These are phyloP conservation scores for Glutinoglossum americanum DNA, from an alignment of 495 filamentous ascomycete species.

Conservation along the genomic window DNA sequence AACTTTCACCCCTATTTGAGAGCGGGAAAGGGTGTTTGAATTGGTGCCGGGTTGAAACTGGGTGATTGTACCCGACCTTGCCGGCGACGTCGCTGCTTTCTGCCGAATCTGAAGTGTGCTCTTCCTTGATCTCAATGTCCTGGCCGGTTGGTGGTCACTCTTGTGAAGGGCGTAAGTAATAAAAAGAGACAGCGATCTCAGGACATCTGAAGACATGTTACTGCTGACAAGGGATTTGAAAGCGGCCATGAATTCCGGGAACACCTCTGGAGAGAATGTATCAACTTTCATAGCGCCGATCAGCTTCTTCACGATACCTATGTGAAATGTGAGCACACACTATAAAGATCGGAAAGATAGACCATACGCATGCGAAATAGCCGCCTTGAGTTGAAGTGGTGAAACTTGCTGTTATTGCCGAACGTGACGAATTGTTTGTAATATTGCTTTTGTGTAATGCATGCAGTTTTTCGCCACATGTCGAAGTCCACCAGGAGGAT, in stretches of 20 bases:
- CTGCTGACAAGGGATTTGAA: conserved; percentile 58
- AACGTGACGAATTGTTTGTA: conserved; percentile 81
- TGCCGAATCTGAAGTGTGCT: conserved; percentile 13
- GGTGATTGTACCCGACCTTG: not conserved
- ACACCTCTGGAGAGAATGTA: conserved; percentile 42
- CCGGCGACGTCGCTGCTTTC: conserved; percentile 4
- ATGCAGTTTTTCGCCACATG: conserved; percentile 61
- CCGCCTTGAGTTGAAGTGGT: conserved; percentile 73
- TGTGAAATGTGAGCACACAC: conserved; percentile 11
- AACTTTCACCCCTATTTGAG: conserved; percentile 48
- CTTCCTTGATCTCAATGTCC: conserved; percentile 11
- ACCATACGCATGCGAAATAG: conserved; percentile 75
- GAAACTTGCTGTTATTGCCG: conserved; percentile 64
- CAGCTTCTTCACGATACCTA: conserved; percentile 75
- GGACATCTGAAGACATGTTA: conserved; percentile 58
- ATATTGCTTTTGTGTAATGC: conserved; percentile 59
- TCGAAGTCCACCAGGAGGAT: conserved; percentile 82
- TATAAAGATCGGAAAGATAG: not conserved
- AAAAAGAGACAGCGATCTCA: conserved; percentile 74
- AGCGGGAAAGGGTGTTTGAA: conserved; percentile 8
- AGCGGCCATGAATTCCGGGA: conserved; percentile 53
- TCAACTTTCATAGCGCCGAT: conserved; percentile 77
- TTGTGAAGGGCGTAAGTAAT: conserved; percentile 83
- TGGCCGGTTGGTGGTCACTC: conserved; percentile 9
- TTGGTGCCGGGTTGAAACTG: not conserved